Evolutionary conservation across 345 rosid genomes (phyloP).

Genomic region (Citrus sinensis): DVS_A1.0 CM039164.1:21997501-21998000

Average conservation of each 20-base stretch:
- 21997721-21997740: background rate
- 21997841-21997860: background rate
- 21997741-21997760: background rate
- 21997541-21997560: background rate
- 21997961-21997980: background rate
- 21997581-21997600: background rate
- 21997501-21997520: background rate
- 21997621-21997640: no score
- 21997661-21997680: no score
- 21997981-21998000: background rate
- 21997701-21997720: background rate
- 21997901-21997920: no score
- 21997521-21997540: background rate
- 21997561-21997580: background rate
- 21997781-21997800: background rate
- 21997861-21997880: background rate
- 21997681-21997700: background rate
- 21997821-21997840: no score
- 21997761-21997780: no score
- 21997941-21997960: background rate
- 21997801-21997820: no score
- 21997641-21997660: background rate
- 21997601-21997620: background rate
- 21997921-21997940: background rate
- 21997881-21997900: background rate